A percentile compares a stretch with the other conserved stretches of the same genome.
These are phyloP conservation scores for Apiospora aurea DNA, from an alignment of 2,329 filamentous ascomycete species.

Conservation along the genomic window DNA sequence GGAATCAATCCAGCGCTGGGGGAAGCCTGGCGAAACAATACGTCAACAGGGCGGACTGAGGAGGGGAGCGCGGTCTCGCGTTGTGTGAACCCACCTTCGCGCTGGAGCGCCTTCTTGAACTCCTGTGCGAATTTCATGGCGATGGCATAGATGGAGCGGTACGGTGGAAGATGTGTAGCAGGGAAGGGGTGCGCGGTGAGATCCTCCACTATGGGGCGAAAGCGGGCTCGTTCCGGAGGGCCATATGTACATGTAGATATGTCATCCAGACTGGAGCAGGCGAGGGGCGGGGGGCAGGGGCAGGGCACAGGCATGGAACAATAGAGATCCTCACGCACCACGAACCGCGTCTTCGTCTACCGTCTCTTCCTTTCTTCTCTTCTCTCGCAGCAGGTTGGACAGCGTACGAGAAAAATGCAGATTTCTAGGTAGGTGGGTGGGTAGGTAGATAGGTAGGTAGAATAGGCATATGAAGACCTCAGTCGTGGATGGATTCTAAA, in stretches of 20 bases:
- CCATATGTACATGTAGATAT: background rate
- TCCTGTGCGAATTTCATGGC: conserved; percentile 89
- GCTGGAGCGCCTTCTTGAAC: conserved; percentile 73
- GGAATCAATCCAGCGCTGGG: conserved; percentile 72
- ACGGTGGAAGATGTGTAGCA: conserved; percentile 5
- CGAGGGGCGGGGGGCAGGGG: conserved; percentile 10
- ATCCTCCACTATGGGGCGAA: conserved; percentile 16
- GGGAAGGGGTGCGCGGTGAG: background rate
- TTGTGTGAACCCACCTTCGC: conserved; percentile 55
- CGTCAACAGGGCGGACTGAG: background rate
- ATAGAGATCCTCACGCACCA: background rate
- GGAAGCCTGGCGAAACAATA: conserved; percentile 62
- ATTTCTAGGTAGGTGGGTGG: too few species aligned
- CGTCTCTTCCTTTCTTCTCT: too few species aligned
- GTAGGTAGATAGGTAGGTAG: background rate
- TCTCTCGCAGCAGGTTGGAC: too few species aligned
- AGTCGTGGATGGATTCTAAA: background rate
- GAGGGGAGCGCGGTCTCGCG: background rate
- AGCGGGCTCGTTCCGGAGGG: conserved; percentile 11
- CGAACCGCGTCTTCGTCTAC: background rate
- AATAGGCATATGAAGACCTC: background rate
- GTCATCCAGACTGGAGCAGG: background rate
- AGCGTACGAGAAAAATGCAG: too few species aligned
- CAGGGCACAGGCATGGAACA: background rate
- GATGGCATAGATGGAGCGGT: background rate